Evolutionary conservation across 176 grass and related monocot genomes (phyloP), one percentile per base, ranked within the genome.

Genomic region (Pontederia paniculata): DNA sequence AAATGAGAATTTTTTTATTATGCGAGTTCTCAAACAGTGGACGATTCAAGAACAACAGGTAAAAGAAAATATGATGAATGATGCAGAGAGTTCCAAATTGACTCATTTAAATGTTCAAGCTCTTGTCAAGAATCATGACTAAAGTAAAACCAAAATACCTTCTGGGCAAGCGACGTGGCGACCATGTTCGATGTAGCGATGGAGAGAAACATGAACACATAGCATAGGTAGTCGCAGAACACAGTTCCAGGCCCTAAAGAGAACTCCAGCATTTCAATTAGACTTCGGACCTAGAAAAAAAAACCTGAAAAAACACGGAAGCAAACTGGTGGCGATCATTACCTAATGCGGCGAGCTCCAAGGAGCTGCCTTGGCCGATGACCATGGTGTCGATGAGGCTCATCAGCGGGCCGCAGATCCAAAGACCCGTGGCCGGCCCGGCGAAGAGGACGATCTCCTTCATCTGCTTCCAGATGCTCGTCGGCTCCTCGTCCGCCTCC

Each of bases 311-410:
- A 31, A 49, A 22, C 5, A 18, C 17, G 48, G n/a, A 48, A 22
- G 31, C 57, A 22, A 43, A 55, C 17, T 9, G 56, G 58, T 50
- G 28, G 20, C 17, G 73, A 18, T 54, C 19, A 46, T 9, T 48
- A 94, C 91, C 91, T 60, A 97, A 60, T 4, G 91, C 86, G 0
- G 91, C 91, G 66, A 88, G 83, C 80, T 90, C 85, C 42, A 90
- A 37, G 22, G 86, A 76, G 63, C 82, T 87, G 10, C 79, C 79
- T 70, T 89, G 91, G 42, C 82, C 91, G 66, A 97, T 81, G 50
- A 97, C 91, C 82, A 97, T 84, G 68, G 93, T 97, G 56, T 97
- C 93, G 70, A 97, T 97, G 76, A 97, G 80, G 82, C 86, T 97
- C 86, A 97, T 90, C 31, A 97, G 77, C 10, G 80, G 93, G 10